These are phyloP conservation scores for Podospora bellae-mahoneyi DNA, from an alignment of 495 filamentous ascomycete species.

Conservation along the genomic window DNA sequence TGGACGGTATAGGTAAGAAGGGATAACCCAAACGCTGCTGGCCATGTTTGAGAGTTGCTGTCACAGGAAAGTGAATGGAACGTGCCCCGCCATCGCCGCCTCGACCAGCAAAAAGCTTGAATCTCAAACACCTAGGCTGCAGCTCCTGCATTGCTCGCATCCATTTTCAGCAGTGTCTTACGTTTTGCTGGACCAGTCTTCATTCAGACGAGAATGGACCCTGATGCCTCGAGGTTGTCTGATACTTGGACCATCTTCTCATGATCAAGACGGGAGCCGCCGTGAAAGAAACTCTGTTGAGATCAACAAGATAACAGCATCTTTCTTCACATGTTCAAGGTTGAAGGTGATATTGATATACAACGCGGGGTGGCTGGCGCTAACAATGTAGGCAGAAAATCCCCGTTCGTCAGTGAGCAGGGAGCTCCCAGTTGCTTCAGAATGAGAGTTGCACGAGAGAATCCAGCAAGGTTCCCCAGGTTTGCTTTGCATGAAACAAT, in stretches of 20 bases:
- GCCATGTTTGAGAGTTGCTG: conserved; percentile 9
- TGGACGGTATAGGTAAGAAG: background rate
- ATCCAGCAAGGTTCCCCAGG: conserved; percentile 1
- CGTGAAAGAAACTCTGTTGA: background rate
- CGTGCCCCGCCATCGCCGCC: conserved; percentile 7
- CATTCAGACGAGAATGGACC: background rate
- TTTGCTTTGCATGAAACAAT: conserved; percentile 4
- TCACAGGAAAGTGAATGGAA: background rate
- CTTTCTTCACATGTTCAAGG: background rate
- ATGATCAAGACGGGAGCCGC: background rate
- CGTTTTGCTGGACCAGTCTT: conserved; percentile 8
- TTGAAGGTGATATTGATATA: background rate
- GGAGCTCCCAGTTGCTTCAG: background rate
- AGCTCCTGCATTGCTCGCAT: conserved; percentile 11
- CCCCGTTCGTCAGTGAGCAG: background rate
- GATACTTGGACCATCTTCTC: background rate
- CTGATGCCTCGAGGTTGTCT: background rate
- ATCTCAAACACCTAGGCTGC: conserved; percentile 12
- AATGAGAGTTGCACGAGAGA: background rate
- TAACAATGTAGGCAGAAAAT: background rate
- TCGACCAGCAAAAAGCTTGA: conserved; percentile 12
- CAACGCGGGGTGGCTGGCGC: background rate
- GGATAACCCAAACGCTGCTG: conserved; percentile 1
- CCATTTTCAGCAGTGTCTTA: conserved; percentile 11
- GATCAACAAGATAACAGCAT: background rate